These are phyloP conservation scores for Tylopilus balloui DNA, from an alignment of 768 basidiomycete genomes.

Conservation along the genomic window DNA sequence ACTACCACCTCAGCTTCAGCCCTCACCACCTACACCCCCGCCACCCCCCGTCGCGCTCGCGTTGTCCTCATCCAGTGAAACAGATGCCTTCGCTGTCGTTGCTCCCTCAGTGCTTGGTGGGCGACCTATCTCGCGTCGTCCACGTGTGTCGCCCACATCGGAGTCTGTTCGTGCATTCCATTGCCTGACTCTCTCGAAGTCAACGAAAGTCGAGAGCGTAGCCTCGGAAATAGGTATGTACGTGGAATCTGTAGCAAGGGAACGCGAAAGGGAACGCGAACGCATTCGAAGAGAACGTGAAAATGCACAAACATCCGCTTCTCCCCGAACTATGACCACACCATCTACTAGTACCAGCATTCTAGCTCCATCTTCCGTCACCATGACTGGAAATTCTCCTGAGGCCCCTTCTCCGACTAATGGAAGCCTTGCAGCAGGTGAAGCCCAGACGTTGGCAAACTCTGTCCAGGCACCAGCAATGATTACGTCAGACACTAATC, in stretches of 20 bases:
- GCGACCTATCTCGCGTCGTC: slow-evolving; percentile 32
- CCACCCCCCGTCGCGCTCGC: slow-evolving; percentile 31
- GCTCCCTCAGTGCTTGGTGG: slow-evolving; percentile 11
- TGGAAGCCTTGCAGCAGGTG: slow-evolving; percentile 10
- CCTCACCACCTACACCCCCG: slow-evolving; percentile 42
- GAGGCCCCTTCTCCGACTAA: slow-evolving; percentile 7
- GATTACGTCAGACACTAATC: slow-evolving; percentile 17
- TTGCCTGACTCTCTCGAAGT: slow-evolving; percentile 48
- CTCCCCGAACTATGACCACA: slow-evolving; percentile 23
- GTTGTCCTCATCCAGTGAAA: slow-evolving; percentile 18
- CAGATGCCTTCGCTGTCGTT: not conserved
- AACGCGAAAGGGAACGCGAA: slow-evolving; percentile 75
- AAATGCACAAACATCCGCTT: slow-evolving; percentile 32
- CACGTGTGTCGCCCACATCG: slow-evolving; percentile 34
- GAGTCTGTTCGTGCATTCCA: slow-evolving; percentile 43
- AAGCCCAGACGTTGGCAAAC: slow-evolving; percentile 19
- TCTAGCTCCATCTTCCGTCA: slow-evolving; percentile 8
- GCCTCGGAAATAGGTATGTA: slow-evolving; percentile 63
- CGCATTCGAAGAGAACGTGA: slow-evolving; percentile 66
- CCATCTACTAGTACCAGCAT: slow-evolving; percentile 17
- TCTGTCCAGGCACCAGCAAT: slow-evolving; percentile 11
- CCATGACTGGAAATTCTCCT: slow-evolving; percentile 15
- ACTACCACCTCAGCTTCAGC: slow-evolving; percentile 58
- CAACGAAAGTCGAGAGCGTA: slow-evolving; percentile 46
- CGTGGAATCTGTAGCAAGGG: slow-evolving; percentile 70